Evolutionary conservation across 495 filamentous ascomycete genomes (phyloP).

Genomic region (Peziza echinospora): DNA sequence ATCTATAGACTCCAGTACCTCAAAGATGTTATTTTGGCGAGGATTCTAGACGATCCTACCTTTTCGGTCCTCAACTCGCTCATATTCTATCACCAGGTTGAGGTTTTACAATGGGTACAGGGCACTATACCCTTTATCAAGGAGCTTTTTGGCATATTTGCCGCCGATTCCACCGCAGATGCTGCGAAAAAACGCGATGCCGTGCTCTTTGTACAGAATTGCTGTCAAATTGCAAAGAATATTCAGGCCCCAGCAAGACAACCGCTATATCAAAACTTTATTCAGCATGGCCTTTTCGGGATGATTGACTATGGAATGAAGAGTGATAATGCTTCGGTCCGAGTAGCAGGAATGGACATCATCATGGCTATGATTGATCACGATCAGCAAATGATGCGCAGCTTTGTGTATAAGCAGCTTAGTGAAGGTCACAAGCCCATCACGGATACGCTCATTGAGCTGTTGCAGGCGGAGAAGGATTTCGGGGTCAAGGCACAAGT

Average conservation of each 20-base stretch:
- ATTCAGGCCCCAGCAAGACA: conserved; percentile 61
- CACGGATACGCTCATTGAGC: conserved; percentile 82
- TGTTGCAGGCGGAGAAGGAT: conserved; percentile 77
- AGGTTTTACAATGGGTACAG: conserved; percentile 86
- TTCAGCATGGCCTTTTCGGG: conserved; percentile 61
- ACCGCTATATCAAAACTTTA: conserved; percentile 71
- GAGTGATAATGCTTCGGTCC: conserved; percentile 59
- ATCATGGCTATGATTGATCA: conserved; percentile 88
- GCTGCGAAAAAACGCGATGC: conserved; percentile 70
- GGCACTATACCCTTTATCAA: conserved; percentile 51
- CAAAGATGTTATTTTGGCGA: conserved; percentile 92
- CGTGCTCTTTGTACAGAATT: conserved; percentile 91
- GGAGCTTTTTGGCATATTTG: conserved; percentile 81
- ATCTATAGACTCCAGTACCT: conserved; percentile 92
- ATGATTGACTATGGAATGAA: conserved; percentile 84
- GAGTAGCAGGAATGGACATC: conserved; percentile 86
- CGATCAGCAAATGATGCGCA: conserved; percentile 79
- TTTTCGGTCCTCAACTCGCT: conserved; percentile 94
- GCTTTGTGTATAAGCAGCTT: conserved; percentile 77
- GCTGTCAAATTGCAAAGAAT: conserved; percentile 83
- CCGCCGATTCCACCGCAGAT: conserved; percentile 36
- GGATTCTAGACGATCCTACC: conserved; percentile 91
- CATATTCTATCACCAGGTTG: conserved; percentile 97
- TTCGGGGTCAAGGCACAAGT: conserved; percentile 90
- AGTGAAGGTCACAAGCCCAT: conserved; percentile 67